These are phyloP conservation scores for Venturiaceae sp. DNA, from an alignment of 2,329 filamentous ascomycete genomes.

Conservation along the genomic window DNA sequence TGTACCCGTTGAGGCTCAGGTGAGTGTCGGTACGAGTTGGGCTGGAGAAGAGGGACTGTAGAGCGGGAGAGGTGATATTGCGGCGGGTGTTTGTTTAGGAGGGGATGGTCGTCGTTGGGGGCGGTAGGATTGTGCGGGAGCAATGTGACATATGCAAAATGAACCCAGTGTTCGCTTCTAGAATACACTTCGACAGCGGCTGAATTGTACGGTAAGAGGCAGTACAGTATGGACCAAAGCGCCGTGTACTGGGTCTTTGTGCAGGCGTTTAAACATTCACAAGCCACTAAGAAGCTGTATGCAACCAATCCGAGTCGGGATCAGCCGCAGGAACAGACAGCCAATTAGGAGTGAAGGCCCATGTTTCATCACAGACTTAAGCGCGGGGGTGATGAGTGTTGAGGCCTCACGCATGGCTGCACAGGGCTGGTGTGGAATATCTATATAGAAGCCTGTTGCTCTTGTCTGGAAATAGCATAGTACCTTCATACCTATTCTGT, in stretches of 20 bases:
- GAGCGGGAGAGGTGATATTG: background rate
- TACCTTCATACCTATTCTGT: no score
- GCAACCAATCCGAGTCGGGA: background rate
- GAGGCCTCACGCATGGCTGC: conserved; percentile 11
- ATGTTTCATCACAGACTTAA: no score
- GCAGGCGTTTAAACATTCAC: background rate
- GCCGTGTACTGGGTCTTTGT: background rate
- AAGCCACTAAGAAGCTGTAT: background rate
- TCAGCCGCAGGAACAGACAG: conserved; percentile 12
- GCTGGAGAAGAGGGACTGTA: background rate
- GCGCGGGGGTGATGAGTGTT: background rate
- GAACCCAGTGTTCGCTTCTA: background rate
- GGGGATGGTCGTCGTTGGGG: background rate
- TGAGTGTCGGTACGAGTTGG: background rate
- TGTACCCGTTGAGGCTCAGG: background rate
- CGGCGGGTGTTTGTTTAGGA: background rate
- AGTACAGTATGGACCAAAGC: background rate
- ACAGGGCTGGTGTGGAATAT: conserved; percentile 23
- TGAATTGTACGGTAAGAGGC: background rate
- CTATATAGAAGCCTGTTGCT: no score
- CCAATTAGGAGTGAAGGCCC: conserved; percentile 12
- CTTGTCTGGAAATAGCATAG: no score
- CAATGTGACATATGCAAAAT: background rate
- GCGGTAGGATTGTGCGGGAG: background rate
- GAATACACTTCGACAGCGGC: background rate